phyloP scores from a whole-genome alignment of 2,329 filamentous ascomycete species.

The Zalaria sp. region DNA sequence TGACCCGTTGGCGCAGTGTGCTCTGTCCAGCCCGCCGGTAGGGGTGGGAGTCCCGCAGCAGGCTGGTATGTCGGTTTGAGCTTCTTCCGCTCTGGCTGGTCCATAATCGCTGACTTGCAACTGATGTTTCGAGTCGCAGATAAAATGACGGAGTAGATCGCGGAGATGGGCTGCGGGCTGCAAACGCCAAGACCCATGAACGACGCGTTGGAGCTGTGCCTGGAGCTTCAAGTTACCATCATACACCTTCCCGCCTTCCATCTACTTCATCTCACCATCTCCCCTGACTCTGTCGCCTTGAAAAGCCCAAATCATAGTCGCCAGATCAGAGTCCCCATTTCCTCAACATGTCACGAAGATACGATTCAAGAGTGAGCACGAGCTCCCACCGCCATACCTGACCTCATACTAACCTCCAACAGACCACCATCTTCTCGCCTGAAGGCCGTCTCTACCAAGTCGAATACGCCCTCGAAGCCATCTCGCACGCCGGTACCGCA shows the following conservation, averaged over 20 bases:
- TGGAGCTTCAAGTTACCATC: neutral
- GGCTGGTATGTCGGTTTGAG: conserved; percentile 65
- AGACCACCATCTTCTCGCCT: conserved; percentile 96
- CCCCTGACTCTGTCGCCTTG: neutral
- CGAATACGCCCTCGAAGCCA: conserved; percentile 97
- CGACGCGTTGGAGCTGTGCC: conserved; percentile 4
- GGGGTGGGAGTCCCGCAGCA: conserved; percentile 34
- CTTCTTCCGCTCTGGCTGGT: conserved; percentile 32
- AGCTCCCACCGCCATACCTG: neutral
- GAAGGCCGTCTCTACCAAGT: conserved; percentile 98
- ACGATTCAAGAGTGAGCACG: conserved; percentile 77
- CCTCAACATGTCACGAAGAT: conserved; percentile 76
- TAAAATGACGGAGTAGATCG: neutral
- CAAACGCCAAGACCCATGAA: conserved; percentile 3
- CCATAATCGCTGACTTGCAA: conserved; percentile 1
- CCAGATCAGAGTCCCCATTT: neutral
- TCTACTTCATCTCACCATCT: neutral
- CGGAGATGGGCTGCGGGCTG: neutral
- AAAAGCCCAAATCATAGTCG: neutral
- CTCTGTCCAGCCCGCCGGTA: conserved; percentile 80
- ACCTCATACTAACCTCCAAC: conserved; percentile 8
- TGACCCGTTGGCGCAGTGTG: conserved; percentile 78
- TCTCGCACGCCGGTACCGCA: conserved; percentile 94
- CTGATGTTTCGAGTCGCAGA: neutral
- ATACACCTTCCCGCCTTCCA: neutral